phyloP scores from a whole-genome alignment of 1,284 basidiomycete species.

The Cryptococcus deneoformans region DNA sequence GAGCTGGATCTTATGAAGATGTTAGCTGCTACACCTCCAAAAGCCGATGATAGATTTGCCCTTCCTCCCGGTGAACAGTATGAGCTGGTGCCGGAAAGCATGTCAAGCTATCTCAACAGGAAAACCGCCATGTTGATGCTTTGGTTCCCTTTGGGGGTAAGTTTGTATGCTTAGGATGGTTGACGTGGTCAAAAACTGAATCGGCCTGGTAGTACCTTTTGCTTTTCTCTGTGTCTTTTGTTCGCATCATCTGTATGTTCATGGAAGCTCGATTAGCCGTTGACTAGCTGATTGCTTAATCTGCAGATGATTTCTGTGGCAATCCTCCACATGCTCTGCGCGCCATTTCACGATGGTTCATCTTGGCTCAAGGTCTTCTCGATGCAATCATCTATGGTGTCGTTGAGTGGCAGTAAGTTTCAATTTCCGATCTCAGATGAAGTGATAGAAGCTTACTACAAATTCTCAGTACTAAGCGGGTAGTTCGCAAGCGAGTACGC shows the following conservation, averaged over 20 bases:
- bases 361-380: conserved; percentile 48
- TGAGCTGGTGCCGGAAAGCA: conserved; percentile 46
- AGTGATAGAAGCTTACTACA: neutral
- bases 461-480: conserved; percentile 15
- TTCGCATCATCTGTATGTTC: conserved; percentile 13
- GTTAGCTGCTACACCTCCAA: conserved; percentile 24
- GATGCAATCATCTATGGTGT: conserved; percentile 50
- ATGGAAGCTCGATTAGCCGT: neutral
- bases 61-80: conserved; percentile 23
- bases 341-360: conserved; percentile 49
- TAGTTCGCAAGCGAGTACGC: conserved; percentile 14
- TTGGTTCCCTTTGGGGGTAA: conserved; percentile 48
- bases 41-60: conserved; percentile 21
- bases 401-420: conserved; percentile 48
- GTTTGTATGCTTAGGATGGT: conserved; percentile 10
- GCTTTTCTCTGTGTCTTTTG: conserved; percentile 48
- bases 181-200: neutral
- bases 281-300: neutral
- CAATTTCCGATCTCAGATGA: neutral
- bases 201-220: conserved; percentile 31
- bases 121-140: conserved; percentile 50
- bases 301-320: conserved; percentile 40
- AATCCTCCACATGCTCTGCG: conserved; percentile 35
- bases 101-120: conserved; percentile 49
- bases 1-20: conserved; percentile 42